Base-by-base conservation (phyloP, 2,329 filamentous ascomycete species). In the Parafenestella ontariensis region DNA sequence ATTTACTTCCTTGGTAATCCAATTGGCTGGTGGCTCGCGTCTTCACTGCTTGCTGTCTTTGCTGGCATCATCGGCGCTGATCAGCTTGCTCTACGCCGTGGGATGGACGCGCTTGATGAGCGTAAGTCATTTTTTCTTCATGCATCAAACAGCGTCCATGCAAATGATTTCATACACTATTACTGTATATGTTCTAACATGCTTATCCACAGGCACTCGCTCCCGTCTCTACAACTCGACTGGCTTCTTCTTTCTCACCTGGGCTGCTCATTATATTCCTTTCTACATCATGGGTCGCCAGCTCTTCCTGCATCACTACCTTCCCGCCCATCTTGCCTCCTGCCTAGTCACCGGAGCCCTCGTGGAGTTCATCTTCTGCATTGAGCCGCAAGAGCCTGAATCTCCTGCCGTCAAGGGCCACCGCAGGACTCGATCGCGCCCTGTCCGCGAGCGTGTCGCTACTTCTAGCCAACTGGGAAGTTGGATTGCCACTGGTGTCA, bases 1-100 rank as follows among this genome's bases (percentile, higher is more conserved):
- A 99, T 99, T 64, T 99, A 99, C 80, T 99, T 99, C 83, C 82
- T 99, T 26, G 95, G 95, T 52, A 99, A 99, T 79, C 95, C 95
- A 0, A 78, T 98, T 59, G 95, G 94, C 54, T 99, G 96, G 93
- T 99, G 95, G 95, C 84, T 99, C 60, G 88, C 92, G 13, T 96
- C 92, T 77, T 92, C 91, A 78, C 82, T 99, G 50, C 82, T 99
- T 57, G 95, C 95, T 40, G 93, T 99, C 33, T 98, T 95, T 74
- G 91, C 87, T 21, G 95, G 95, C 62, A 95, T 99, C 64, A 81
- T 98, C 61, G 89, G 89, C 44, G 95, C 95, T 18, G 95, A 99
- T 68, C 95, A 99, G 75, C 83, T 99, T 51, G 96, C 94, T 36
- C 85, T 96, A 56, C 89, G 95, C 68, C 91, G 95, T 72, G 95